Percentiles rank a stretch among this genome's conserved stretches.
phyloP scores from a whole-genome alignment of 2,329 filamentous ascomycete species.

The Myriangium duriaei region DNA sequence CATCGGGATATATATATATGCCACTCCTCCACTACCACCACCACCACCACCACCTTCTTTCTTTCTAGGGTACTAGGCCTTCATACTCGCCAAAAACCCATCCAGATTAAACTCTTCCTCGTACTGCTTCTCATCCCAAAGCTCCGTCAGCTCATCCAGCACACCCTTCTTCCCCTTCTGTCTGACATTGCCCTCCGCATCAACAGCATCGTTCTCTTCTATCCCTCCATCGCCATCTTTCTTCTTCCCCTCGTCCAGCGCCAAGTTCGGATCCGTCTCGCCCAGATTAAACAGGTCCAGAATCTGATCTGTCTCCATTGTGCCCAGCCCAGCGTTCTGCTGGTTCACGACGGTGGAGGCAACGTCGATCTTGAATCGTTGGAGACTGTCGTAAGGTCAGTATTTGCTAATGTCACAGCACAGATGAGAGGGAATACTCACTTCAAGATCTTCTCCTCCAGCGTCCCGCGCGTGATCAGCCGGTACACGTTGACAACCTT shows the following conservation, averaged over 20 bases:
- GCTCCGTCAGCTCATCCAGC: conserved; percentile 84
- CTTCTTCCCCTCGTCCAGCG: conserved; percentile 21
- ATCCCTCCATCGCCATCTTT: conserved; percentile 58
- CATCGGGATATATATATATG: no score
- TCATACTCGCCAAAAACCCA: conserved; percentile 91
- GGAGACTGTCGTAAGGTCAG: conserved; percentile 47
- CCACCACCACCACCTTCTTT: not conserved
- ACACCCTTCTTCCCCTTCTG: conserved; percentile 96
- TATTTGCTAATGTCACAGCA: conserved; percentile 6
- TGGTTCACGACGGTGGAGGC: conserved; percentile 97
- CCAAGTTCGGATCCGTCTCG: conserved; percentile 44
- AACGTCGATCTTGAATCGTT: conserved; percentile 99
- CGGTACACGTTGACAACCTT: conserved; percentile 99
- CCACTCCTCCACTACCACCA: not conserved
- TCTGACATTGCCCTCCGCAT: conserved; percentile 76
- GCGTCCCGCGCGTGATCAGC: conserved; percentile 83
- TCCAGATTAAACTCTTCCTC: conserved; percentile 96
- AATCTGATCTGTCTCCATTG: conserved; percentile 98
- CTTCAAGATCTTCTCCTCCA: conserved; percentile 96
- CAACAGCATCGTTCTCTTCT: conserved; percentile 57
- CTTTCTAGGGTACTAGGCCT: conserved; percentile 34
- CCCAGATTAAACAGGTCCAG: conserved; percentile 90
- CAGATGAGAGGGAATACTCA: conserved; percentile 29
- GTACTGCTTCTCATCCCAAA: conserved; percentile 97
- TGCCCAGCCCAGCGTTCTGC: conserved; percentile 85